These are phyloP conservation scores for Aspergillus neotritici DNA, from an alignment of 2,329 filamentous ascomycete genomes.

Conservation along the genomic window DNA sequence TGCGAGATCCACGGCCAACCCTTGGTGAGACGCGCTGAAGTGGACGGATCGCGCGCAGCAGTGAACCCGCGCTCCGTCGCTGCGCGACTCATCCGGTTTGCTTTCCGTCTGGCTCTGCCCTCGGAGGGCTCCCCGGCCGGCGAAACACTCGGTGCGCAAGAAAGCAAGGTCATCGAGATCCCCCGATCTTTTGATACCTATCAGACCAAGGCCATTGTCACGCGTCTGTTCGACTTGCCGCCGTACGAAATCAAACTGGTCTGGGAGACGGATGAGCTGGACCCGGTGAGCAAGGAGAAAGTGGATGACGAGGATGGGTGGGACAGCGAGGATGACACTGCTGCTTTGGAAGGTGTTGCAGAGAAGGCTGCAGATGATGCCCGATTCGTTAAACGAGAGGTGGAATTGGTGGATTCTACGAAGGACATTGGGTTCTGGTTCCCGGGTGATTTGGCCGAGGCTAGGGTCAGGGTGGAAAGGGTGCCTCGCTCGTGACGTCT, in stretches of 20 bases:
- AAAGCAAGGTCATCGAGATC: conserved; percentile 48
- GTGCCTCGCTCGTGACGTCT: conserved; percentile 2
- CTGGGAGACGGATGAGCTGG: conserved; percentile 90
- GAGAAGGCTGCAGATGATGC: conserved; percentile 23
- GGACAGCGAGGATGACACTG: conserved; percentile 41
- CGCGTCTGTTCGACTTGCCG: conserved; percentile 59
- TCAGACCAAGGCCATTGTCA: conserved; percentile 70
- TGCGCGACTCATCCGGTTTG: conserved; percentile 62
- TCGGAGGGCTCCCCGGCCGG: conserved; percentile 5
- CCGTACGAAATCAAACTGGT: conserved; percentile 63
- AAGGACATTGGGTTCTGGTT: conserved; percentile 78
- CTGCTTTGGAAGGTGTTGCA: conserved; percentile 3
- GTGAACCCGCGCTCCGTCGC: conserved; percentile 76
- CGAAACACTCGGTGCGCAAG: conserved; percentile 4
- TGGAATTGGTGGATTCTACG: conserved; percentile 72
- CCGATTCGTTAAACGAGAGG: conserved; percentile 69
- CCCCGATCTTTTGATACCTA: conserved; percentile 78
- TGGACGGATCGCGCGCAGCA: conserved; percentile 23
- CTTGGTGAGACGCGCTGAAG: conserved; percentile 51
- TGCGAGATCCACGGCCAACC: conserved; percentile 73
- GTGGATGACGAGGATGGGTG: conserved; percentile 48
- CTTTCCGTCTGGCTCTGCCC: conserved; percentile 48
- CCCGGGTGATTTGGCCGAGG: conserved; percentile 59
- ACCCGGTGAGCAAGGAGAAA: conserved; percentile 64
- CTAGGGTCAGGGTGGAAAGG: conserved; percentile 63